Evolutionary conservation across 148 eudicot species (phyloP), one percentile per base, ranked within the genome.

Genomic region (Rheum nobile): DNA sequence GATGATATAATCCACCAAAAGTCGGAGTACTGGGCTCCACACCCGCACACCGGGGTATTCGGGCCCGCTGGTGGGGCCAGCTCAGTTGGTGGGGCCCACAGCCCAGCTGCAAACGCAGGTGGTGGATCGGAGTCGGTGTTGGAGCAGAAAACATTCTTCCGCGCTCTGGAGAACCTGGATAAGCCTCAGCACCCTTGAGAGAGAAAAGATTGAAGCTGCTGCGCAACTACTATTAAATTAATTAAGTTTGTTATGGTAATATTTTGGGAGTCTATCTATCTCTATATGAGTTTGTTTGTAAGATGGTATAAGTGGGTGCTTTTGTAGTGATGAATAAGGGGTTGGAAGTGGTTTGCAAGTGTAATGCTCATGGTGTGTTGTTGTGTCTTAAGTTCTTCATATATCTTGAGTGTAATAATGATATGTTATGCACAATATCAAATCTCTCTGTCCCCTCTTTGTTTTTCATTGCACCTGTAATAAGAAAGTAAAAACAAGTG

Each of bases 111-210:
- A 67, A 85, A 75, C 52, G 78, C 75, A 3, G 75, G 6, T 2
- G 67, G 67, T 0, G 19, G 34, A 17, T 65, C 5, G 35, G 87
- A 87, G 54, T 94, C 98, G 19, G 96, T 89, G 71, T 75, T 93
- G 80, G 95, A 91, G 79, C 87, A 91, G 78, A 88, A 88, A 82
- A 74, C 97, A 9, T 93, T 93, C 83, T 91, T 86, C 90, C 98
- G 98, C 41, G 84, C 92, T 71, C 84, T 79, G 0, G 98, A 91
- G 88, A 87, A 89, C 67, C 67, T 93, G 74, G 98, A 93, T 39
- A 86, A 85, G 73, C 88, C 86, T 17, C 54, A 72, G 32, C 75
- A 77, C 28, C 43, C 79, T 71, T 77, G 38, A 71, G n/a, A 59
- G 57, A 9, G 2, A 19, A 21, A 0, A 17, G 52, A 14, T 14